phyloP scores from a whole-genome alignment of 495 filamentous ascomycete genomes.

The Podospora tetraspora region DNA sequence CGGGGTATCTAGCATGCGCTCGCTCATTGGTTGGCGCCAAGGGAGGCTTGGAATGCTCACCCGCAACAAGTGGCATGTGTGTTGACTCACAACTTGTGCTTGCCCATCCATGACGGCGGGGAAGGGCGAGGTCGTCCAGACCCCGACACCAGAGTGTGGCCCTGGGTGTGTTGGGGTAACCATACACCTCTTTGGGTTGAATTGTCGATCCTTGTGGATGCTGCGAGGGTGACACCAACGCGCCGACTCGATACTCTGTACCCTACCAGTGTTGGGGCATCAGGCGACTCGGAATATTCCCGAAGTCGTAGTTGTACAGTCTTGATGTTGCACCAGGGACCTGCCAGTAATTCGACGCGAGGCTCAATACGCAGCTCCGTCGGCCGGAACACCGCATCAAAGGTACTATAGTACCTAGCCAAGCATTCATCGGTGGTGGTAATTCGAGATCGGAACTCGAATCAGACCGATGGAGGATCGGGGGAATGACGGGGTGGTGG shows the following conservation, averaged over 20 bases:
- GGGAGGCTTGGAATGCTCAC: neutral
- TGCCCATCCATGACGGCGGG: neutral
- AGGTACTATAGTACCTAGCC: too few relatives aligned
- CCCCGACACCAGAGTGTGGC: too few relatives aligned
- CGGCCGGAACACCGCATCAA: neutral
- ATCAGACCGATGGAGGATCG: neutral
- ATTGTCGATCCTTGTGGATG: neutral
- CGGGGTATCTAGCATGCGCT: too few relatives aligned
- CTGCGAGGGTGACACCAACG: neutral
- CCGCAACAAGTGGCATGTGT: neutral
- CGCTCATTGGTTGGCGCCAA: neutral
- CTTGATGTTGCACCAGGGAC: neutral
- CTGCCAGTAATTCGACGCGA: neutral
- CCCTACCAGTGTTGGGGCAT: neutral
- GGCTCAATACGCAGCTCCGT: neutral
- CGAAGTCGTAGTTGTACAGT: neutral
- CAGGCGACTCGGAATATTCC: neutral
- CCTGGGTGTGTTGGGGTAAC: neutral
- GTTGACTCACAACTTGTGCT: neutral
- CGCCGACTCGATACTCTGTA: neutral
- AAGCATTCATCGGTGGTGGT: neutral
- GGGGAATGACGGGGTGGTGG: neutral
- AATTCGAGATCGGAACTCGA: neutral
- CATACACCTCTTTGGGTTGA: neutral
- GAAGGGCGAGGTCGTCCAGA: neutral